These are phyloP conservation scores for Solanum paucissectum DNA, from an alignment of 257 asterid genomes.

Conservation along the genomic window DNA sequence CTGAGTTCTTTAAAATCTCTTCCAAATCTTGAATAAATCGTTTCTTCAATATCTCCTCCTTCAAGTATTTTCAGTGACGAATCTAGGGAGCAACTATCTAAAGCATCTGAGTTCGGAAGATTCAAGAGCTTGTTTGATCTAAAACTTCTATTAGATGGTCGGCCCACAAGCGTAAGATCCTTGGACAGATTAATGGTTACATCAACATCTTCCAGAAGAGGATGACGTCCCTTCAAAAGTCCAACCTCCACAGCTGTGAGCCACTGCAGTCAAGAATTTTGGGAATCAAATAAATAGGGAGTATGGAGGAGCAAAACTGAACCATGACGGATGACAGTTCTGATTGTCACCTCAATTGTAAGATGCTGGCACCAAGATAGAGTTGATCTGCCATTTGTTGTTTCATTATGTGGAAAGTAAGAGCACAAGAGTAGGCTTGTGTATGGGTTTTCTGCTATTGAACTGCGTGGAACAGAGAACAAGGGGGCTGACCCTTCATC, in stretches of 20 bases:
- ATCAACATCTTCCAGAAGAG: slow-evolving; percentile 80
- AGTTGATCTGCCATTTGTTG: slow-evolving; percentile 17
- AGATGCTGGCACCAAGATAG: slow-evolving; percentile 74
- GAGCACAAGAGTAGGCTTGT: slow-evolving; percentile 85
- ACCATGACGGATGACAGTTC: neutral
- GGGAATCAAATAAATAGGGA: slow-evolving; percentile 1
- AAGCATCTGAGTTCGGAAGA: slow-evolving; percentile 17
- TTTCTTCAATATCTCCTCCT: slow-evolving; percentile 12
- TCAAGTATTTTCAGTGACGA: slow-evolving; percentile 21
- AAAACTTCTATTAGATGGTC: slow-evolving; percentile 22
- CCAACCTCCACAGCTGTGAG: slow-evolving; percentile 93
- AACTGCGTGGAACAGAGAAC: slow-evolving; percentile 75
- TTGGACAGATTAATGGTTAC: slow-evolving; percentile 61
- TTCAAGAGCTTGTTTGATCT: slow-evolving; percentile 24
- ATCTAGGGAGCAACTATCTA: slow-evolving; percentile 15
- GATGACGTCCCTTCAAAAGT: slow-evolving; percentile 94
- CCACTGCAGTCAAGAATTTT: slow-evolving; percentile 52
- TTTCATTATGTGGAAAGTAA: slow-evolving; percentile 30
- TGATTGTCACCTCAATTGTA: slow-evolving; percentile 55
- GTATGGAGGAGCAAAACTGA: neutral
- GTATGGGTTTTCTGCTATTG: slow-evolving; percentile 75
- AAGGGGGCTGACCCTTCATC: slow-evolving; percentile 65
- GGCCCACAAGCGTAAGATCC: slow-evolving; percentile 32
- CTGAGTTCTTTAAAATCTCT: slow-evolving; percentile 10
- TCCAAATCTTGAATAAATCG: slow-evolving; percentile 17